Evolutionary conservation across 768 basidiomycete genomes (phyloP).

Genomic region (Mycena vulgaris): DNA sequence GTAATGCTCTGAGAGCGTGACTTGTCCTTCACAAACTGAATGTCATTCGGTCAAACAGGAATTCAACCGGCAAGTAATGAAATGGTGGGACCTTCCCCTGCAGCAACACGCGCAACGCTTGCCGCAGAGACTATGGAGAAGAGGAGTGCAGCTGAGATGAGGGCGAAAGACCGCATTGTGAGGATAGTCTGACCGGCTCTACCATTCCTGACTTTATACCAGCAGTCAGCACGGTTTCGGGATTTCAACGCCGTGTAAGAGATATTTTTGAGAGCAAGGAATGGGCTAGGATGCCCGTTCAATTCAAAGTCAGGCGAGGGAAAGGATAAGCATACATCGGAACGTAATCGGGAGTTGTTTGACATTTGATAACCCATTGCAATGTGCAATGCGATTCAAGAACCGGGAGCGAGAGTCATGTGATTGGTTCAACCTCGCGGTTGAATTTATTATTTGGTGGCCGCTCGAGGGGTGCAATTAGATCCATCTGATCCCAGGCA

Average conservation of each 20-base stretch:
- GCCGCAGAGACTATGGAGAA: conserved; percentile 12
- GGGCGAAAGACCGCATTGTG: conserved; percentile 23
- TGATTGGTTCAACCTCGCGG: neutral
- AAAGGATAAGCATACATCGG: neutral
- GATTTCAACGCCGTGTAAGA: neutral
- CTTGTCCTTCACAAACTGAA: conserved; percentile 41
- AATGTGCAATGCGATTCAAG: neutral
- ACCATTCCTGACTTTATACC: conserved; percentile 1
- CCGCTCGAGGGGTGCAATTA: no score
- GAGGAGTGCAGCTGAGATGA: conserved; percentile 16
- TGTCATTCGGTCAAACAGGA: neutral
- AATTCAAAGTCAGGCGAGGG: neutral
- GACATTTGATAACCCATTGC: neutral
- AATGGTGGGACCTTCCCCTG: neutral
- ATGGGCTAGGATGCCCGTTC: conserved; percentile 4
- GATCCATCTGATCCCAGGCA: no score
- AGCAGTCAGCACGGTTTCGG: neutral
- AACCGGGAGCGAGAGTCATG: neutral
- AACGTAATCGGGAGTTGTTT: neutral
- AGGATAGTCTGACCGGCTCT: neutral
- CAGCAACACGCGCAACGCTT: neutral
- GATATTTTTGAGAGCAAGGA: neutral
- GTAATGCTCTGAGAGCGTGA: conserved; percentile 47
- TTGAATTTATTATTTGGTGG: neutral
- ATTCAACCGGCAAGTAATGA: neutral